phyloP scores from a whole-genome alignment of 805 yeast species.

The Metschnikowia shivogae region DNA sequence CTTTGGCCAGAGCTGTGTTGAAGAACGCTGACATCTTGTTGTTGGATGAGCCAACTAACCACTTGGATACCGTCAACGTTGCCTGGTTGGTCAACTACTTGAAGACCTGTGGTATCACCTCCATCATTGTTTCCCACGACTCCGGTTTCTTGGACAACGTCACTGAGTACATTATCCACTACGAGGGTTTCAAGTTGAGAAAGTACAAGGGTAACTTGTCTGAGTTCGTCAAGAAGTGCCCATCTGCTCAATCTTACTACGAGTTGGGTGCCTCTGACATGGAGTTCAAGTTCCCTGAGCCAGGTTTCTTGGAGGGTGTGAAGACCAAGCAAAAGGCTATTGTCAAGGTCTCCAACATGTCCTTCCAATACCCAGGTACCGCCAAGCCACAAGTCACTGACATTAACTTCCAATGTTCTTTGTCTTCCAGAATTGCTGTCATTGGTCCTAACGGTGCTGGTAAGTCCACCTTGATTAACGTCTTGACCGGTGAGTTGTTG shows the following conservation, averaged over 20 bases:
- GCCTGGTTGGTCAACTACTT: conserved; percentile 99
- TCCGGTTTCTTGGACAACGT: conserved; percentile 98
- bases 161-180: conserved; percentile 97
- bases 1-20: conserved; percentile 98
- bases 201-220: conserved; percentile 99
- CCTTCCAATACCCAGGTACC: conserved; percentile 99
- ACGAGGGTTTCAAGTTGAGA: conserved; percentile 99
- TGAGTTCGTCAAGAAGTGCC: conserved; percentile 97
- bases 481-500: conserved; percentile 97
- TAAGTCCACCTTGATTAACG: conserved; percentile 98
- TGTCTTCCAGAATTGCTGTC: conserved; percentile 99
- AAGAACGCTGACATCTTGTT: conserved; percentile 96
- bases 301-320: conserved; percentile 99
- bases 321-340: conserved; percentile 99
- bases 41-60: conserved; percentile 99
- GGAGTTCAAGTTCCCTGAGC: conserved; percentile 98
- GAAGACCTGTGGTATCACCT: conserved; percentile 96
- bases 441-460: conserved; percentile 99
- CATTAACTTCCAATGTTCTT: conserved; percentile 97
- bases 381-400: conserved; percentile 87
- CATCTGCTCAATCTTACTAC: conserved; percentile 97
- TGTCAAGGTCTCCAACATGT: conserved; percentile 94
- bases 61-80: conserved; percentile 98
- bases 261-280: conserved; percentile 97
- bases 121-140: conserved; percentile 98